Base-by-base conservation (phyloP, 306 rosid species). In the Prunus salicina region DNA sequence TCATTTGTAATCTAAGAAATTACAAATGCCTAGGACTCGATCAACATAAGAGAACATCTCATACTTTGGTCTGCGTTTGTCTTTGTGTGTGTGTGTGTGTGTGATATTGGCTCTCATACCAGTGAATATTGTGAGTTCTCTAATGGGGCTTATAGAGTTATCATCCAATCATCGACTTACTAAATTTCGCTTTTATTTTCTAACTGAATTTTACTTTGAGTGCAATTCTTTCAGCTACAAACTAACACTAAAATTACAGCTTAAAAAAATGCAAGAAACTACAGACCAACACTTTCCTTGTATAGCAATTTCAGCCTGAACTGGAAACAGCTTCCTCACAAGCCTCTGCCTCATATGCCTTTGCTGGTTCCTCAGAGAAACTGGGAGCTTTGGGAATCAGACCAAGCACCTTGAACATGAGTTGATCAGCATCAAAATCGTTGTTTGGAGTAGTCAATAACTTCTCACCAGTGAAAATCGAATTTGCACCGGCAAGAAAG, bases 381-480 rank as follows among this genome's bases (percentile, higher is more conserved):
- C 74, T 74, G 56, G 91, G 88, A 71, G 88, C 76, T 67, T 87
- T 87, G 41, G 91, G 88, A 50, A 66, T 70, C 25, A 87, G 71
- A 25, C 88, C 91, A 27, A 87, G 85, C 64, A 84, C 58, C 82
- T 82, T 87, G 82, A 87, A 87, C 91, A 87, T 87, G 20, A 74
- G 82, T 82, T 93, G 96, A 83, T 95, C 98, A 15, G 93, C 90
- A 82, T 95, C 96, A 68, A 92, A 95, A 76, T 95, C 97, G 34
- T 95, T 95, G 89, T 95, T 95, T 6, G 97, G 87, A 10, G 97
- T 95, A 5, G 98, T 95, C 77, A 95, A 91, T 57, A 95, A 94
- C 90, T 90, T 95, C 76, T 95, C 98, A 9, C 98, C 98, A 1
- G 98, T 86, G 88, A 95, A 95, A 80, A 95, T 95, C 9, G 98